Evolutionary conservation across 108 stramenopile species (phyloP).

Genomic region (Cylindrotheca closterium): DNA sequence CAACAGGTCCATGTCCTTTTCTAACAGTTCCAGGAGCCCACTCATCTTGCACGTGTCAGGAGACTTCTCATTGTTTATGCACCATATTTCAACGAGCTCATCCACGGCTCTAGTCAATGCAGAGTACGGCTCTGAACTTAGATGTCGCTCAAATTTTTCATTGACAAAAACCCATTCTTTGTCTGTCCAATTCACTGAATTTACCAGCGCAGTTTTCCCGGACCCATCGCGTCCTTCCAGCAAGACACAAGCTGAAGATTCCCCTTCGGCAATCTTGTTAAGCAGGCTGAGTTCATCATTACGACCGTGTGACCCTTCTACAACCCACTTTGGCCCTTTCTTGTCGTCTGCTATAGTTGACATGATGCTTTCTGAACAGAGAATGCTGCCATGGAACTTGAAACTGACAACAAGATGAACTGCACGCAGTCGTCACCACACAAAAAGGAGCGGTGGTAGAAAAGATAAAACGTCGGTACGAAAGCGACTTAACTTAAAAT

Average conservation of each 20-base stretch:
- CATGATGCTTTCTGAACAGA: too few relatives aligned
- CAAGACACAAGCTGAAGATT: conserved; percentile 1
- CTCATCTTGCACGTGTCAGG: conserved; percentile 22
- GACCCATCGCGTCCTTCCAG: conserved; percentile 21
- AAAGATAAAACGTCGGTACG: too few relatives aligned
- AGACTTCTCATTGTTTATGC: conserved; percentile 6
- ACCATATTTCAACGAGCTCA: conserved; percentile 17
- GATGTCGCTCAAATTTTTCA: conserved; percentile 23
- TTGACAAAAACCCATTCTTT: conserved; percentile 19
- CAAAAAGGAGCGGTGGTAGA: too few relatives aligned
- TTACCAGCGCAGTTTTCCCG: conserved; percentile 26
- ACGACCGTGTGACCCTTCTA: conserved; percentile 1
- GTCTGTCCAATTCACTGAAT: conserved; percentile 14
- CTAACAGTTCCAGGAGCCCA: conserved; percentile 14
- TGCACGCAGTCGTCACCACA: too few relatives aligned
- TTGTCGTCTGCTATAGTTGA: not conserved
- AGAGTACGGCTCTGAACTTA: conserved; percentile 19
- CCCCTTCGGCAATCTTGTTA: not conserved
- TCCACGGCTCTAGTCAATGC: conserved; percentile 21
- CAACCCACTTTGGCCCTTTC: conserved; percentile 4
- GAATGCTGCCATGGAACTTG: too few relatives aligned
- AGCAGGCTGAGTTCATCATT: conserved; percentile 3
- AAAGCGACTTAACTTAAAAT: too few relatives aligned
- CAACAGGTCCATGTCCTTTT: conserved; percentile 25
- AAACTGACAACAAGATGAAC: too few relatives aligned